Percentiles rank a stretch among this genome's conserved stretches.
These are phyloP conservation scores for Tetrahymena elliotti DNA, from an alignment of 73 alveolate genomes.

Conservation along the genomic window DNA sequence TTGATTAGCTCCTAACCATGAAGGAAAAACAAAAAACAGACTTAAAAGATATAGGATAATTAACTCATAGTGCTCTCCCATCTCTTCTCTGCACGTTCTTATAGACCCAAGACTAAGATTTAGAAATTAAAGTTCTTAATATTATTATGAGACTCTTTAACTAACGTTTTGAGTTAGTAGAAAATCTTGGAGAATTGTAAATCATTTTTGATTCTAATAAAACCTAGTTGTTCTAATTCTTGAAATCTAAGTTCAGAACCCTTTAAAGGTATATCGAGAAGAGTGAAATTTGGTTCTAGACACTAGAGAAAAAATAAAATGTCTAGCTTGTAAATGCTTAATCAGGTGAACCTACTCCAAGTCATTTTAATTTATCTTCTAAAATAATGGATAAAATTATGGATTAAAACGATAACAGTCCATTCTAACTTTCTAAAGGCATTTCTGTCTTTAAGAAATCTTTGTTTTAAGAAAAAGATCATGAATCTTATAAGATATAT, in stretches of 20 bases:
- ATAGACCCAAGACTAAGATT: slow-evolving; percentile 3
- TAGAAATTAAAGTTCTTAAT: slow-evolving; percentile 10
- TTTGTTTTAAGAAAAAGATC: not conserved
- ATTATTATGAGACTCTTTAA: slow-evolving; percentile 35
- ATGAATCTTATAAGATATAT: not conserved
- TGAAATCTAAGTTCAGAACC: not conserved
- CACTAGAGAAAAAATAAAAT: slow-evolving; percentile 18
- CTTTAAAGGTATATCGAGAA: slow-evolving; percentile 6
- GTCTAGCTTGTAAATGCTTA: slow-evolving; percentile 9
- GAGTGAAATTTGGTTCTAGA: slow-evolving; percentile 32
- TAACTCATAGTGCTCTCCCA: slow-evolving; percentile 16
- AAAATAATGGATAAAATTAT: not conserved
- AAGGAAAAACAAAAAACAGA: slow-evolving; percentile 3
- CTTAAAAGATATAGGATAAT: not conserved
- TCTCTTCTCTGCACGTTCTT: slow-evolving; percentile 17
- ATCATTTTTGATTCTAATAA: slow-evolving; percentile 18
- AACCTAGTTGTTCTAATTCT: slow-evolving; percentile 12
- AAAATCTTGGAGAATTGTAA: slow-evolving; percentile 14
- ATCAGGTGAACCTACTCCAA: slow-evolving; percentile 13
- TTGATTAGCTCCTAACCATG: not conserved
- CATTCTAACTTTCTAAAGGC: not conserved
- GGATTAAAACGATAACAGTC: slow-evolving; percentile 1
- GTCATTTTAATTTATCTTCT: not conserved
- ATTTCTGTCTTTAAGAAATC: not conserved
- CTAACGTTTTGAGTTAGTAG: slow-evolving; percentile 20